phyloP scores from a whole-genome alignment of 768 basidiomycete species.

The Rhodotorula kratochvilovae region DNA sequence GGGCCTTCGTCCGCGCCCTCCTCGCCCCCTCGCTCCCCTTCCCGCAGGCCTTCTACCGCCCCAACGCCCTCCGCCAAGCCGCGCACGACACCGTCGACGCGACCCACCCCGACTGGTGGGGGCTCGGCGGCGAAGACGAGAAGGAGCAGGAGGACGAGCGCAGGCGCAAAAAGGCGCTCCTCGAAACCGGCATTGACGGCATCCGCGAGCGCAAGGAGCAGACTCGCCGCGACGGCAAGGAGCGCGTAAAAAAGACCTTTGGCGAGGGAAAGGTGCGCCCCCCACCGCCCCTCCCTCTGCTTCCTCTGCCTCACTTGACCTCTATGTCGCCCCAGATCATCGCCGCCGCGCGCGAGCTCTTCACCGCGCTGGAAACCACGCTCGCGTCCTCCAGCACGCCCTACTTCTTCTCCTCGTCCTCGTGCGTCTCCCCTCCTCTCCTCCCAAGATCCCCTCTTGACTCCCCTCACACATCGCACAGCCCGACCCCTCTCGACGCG shows the following conservation, averaged over 20 bases:
- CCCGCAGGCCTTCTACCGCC: constrained; percentile 28
- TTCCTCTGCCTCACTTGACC: too few relatives aligned
- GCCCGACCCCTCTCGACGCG: constrained; percentile 32
- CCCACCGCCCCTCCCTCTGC: too few relatives aligned
- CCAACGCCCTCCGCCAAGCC: constrained; percentile 21
- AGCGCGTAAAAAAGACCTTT: constrained; percentile 36
- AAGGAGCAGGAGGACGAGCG: constrained; percentile 23
- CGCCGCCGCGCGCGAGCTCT: constrained; percentile 26
- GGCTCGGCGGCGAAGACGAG: constrained; percentile 34
- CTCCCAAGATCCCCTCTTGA: too few relatives aligned
- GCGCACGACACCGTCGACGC: constrained; percentile 26
- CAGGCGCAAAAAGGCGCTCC: constrained; percentile 24
- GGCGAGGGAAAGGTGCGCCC: constrained; percentile 38
- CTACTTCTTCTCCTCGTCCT: constrained; percentile 36
- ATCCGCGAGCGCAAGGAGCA: constrained; percentile 27
- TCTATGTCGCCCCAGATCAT: constrained; percentile 16
- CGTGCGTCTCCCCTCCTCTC: constrained; percentile 7
- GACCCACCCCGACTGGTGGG: constrained; percentile 35
- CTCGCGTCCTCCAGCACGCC: constrained; percentile 32
- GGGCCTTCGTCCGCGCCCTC: constrained; percentile 27
- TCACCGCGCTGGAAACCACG: constrained; percentile 35
- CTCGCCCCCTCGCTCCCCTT: constrained; percentile 24
- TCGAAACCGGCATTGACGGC: constrained; percentile 33
- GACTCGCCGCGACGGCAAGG: constrained; percentile 31
- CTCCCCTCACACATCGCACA: neutral